These are phyloP conservation scores for Arbutus unedo DNA, from an alignment of 148 eudicot genomes.

Conservation along the genomic window DNA sequence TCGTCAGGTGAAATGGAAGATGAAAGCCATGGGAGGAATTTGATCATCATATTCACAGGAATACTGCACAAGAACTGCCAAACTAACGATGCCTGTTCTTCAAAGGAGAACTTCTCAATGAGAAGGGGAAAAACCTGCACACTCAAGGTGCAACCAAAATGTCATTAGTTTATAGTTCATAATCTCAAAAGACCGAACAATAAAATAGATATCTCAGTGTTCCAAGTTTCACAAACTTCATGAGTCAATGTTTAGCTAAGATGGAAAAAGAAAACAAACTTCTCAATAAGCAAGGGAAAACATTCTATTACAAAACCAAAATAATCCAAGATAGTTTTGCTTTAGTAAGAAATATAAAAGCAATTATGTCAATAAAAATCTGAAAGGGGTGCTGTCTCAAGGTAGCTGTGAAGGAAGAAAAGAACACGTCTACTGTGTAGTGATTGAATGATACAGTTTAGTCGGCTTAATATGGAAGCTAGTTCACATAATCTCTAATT, in stretches of 20 bases:
- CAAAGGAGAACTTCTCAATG: slow-evolving; percentile 84
- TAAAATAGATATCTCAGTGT: not conserved
- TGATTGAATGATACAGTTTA: not conserved
- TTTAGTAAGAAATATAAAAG: not conserved
- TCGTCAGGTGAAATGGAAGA: slow-evolving; percentile 82
- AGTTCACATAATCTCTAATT: not conserved
- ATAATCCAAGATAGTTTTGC: not conserved
- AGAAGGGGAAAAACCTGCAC: slow-evolving; percentile 88
- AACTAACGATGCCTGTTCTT: slow-evolving; percentile 91
- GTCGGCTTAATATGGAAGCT: not conserved
- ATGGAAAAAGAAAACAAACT: slow-evolving; percentile 23
- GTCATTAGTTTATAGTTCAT: not conserved
- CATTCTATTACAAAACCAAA: slow-evolving; percentile 37
- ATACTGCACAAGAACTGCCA: slow-evolving; percentile 98
- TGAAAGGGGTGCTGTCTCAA: not conserved
- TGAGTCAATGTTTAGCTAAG: not conserved
- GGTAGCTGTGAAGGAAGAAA: not conserved
- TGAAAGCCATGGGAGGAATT: slow-evolving; percentile 97
- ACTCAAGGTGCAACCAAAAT: slow-evolving; percentile 8
- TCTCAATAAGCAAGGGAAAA: slow-evolving; percentile 60
- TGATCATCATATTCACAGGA: slow-evolving; percentile 95
- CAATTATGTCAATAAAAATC: not conserved
- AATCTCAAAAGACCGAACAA: not conserved
- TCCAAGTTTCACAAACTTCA: not conserved
- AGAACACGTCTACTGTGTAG: not conserved